These are phyloP conservation scores for Trametes pubescens DNA, from an alignment of 1,284 basidiomycete genomes.

Conservation along the genomic window DNA sequence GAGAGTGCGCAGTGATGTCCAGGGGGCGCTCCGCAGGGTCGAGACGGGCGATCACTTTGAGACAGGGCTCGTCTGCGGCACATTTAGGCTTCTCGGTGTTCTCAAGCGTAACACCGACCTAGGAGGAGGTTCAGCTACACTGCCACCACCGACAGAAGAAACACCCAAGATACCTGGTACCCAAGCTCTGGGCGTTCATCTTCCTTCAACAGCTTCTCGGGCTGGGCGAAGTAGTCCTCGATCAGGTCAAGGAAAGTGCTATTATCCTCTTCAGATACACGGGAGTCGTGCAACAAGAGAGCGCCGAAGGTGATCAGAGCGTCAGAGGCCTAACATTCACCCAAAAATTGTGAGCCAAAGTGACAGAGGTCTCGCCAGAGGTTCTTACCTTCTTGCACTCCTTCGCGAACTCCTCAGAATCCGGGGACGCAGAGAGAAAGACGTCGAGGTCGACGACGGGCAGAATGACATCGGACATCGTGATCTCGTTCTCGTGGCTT, in stretches of 20 bases:
- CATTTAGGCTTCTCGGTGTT: conserved; percentile 94
- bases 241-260: conserved; percentile 81
- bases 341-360: neutral
- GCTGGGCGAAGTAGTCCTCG: conserved; percentile 89
- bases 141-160: neutral
- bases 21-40: conserved; percentile 82
- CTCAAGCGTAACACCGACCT: conserved; percentile 87
- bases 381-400: conserved; percentile 73
- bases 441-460: conserved; percentile 85
- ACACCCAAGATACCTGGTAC: conserved; percentile 55
- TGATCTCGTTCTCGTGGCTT: neutral
- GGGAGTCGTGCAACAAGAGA: conserved; percentile 81
- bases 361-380: neutral
- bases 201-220: conserved; percentile 62
- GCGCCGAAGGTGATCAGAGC: conserved; percentile 86
- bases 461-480: conserved; percentile 50
- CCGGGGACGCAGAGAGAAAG: conserved; percentile 61
- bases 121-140: neutral
- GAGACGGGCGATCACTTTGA: conserved; percentile 74
- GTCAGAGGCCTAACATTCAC: conserved; percentile 67
- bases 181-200: conserved; percentile 85
- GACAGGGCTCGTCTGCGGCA: conserved; percentile 77
- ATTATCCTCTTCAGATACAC: conserved; percentile 86
- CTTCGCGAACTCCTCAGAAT: conserved; percentile 54
- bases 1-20: conserved; percentile 78